These are phyloP conservation scores for Exophiala phaeomuriformis DNA, from an alignment of 2,329 filamentous ascomycete species.

Conservation along the genomic window DNA sequence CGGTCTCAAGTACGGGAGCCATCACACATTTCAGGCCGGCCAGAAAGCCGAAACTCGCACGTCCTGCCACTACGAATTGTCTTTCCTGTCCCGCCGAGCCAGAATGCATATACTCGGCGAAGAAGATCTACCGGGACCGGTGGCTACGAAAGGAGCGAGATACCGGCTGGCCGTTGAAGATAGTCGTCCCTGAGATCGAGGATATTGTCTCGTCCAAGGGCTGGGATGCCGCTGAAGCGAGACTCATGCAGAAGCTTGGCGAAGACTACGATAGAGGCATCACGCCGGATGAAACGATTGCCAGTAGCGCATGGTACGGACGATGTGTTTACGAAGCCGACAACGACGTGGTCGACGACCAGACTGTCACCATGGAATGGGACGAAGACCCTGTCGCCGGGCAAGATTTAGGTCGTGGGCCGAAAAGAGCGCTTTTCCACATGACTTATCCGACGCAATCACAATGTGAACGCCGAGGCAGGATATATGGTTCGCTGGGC, in stretches of 20 bases:
- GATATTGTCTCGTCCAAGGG: conserved; percentile 52
- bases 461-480: conserved; percentile 76
- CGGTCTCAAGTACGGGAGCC: conserved; percentile 67
- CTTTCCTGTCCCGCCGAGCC: conserved; percentile 67
- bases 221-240: conserved; percentile 44
- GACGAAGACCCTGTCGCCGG: conserved; percentile 53
- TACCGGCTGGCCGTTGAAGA: conserved; percentile 72
- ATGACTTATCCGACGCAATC: conserved; percentile 88
- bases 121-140: conserved; percentile 69
- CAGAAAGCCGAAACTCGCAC: conserved; percentile 69
- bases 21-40: conserved; percentile 69
- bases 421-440: conserved; percentile 84
- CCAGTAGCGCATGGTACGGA: conserved; percentile 64
- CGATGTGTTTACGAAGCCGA: conserved; percentile 92
- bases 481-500: conserved; percentile 78
- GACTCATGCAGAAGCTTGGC: conserved; percentile 43
- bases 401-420: conserved; percentile 43
- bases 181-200: conserved; percentile 90
- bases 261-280: conserved; percentile 52
- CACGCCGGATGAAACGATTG: conserved; percentile 47
- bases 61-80: conserved; percentile 72
- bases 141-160: conserved; percentile 58
- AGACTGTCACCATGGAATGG: conserved; percentile 82
- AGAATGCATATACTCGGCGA: conserved; percentile 77
- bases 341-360: conserved; percentile 91